Conservation (phyloP, 257 asterid species). For the Plantago major region DNA sequence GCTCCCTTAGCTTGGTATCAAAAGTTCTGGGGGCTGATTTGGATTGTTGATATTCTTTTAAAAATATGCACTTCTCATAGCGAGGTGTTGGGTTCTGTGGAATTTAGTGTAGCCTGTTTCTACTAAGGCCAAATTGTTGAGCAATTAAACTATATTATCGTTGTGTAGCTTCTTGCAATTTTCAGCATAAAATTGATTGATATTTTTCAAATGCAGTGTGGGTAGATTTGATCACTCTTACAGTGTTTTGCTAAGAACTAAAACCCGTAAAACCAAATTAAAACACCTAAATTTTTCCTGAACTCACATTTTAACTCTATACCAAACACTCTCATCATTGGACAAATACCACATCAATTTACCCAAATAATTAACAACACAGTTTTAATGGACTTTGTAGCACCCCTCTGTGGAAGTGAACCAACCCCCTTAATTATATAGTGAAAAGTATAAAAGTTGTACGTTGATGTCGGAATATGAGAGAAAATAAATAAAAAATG, state of each 20-base stretch:
- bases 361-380: not conserved
- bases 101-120: not conserved
- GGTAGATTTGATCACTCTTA: slow-evolving; percentile 2
- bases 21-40: slow-evolving; percentile 3
- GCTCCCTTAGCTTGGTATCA: slow-evolving; percentile 4
- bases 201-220: not conserved
- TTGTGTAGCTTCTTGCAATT: not conserved
- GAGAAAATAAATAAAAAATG: too few relatives aligned
- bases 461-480: too few relatives aligned
- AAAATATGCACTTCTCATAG: not conserved
- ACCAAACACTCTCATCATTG: not conserved
- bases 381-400: not conserved
- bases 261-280: too few relatives aligned
- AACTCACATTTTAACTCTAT: too few relatives aligned
- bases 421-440: slow-evolving; percentile 1
- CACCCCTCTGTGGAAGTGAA: not conserved
- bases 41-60: not conserved
- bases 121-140: not conserved
- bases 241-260: too few relatives aligned
- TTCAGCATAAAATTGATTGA: not conserved
- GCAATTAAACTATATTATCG: not conserved
- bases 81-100: not conserved
- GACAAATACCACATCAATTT: slow-evolving; percentile 4
- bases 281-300: too few relatives aligned
- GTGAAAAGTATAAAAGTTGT: not conserved